Evolutionary conservation across 129 eudicot genomes (phyloP), one percentile per base, ranked within the genome.

Genomic region (Saussurea involucrata): DNA sequence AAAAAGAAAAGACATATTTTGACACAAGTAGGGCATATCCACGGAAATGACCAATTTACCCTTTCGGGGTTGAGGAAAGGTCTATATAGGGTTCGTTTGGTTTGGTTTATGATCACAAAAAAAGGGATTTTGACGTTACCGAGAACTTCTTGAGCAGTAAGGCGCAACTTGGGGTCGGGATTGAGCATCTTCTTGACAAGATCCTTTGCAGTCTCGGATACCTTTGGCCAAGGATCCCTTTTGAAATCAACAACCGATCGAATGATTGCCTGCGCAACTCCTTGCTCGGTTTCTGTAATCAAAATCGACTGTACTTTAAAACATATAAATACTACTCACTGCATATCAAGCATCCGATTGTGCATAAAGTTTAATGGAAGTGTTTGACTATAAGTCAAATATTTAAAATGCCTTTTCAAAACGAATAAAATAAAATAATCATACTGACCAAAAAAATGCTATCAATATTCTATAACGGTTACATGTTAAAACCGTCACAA

Each of bases 181-280:
- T 92, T 91, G 42, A 92, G 96, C 98, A 92, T 92, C 75, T 83
- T 90, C 78, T 78, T 88, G 17, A 92, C 96, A 69, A 92, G 93
- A 80, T 92, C 98, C 78, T 92, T 92, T 53, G 98, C 98, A 80
- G 78, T 82, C 27, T 90, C 96, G 32, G 98, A 92, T 8, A 90
- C 94, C 83, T 86, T 92, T 6, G 98, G 98, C 98, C 98, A 92
- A 11, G 98, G 98, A 72, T 92, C 98, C 67, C 96, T 76, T 73
- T 83, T 92, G 61, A 92, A 92, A 58, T 92, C 94, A 15, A 92
- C 88, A 68, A 77, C 88, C 1, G 98, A 92, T 66, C 96, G 84
- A 71, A 92, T 92, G 67, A 92, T 92, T 72, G 98, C 92, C 37
- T 88, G 92, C 55, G 98, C 98, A 68, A 92, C 96, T 75, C 98